Evolutionary conservation across 176 grass and related monocot genomes (phyloP).

Genomic region (Ampelocalamus luodianensis): DNA sequence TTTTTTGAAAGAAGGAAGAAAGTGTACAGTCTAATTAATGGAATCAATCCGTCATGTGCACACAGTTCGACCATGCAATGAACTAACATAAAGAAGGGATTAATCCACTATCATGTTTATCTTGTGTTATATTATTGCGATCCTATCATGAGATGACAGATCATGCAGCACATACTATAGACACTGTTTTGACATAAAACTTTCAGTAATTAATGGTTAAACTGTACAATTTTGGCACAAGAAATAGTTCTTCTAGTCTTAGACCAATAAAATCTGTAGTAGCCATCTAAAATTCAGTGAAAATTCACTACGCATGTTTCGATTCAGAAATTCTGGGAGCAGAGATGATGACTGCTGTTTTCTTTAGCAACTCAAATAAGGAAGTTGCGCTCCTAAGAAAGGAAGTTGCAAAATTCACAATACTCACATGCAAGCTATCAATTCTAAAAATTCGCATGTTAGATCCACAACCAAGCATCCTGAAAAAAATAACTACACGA

Average conservation of each 20-base stretch:
- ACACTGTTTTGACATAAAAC: neutral
- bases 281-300: neutral
- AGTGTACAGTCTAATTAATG: constrained; percentile 23
- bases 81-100: constrained; percentile 30
- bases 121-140: constrained; percentile 14
- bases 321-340: neutral
- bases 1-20: constrained; percentile 27
- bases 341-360: neutral
- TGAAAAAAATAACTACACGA: constrained; percentile 10
- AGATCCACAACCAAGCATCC: constrained; percentile 18
- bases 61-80: constrained; percentile 29
- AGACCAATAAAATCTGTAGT: neutral
- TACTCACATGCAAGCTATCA: neutral
- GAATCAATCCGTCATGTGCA: constrained; percentile 53
- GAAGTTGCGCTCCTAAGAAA: neutral
- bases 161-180: neutral
- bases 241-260: neutral
- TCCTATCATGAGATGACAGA: neutral
- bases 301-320: neutral
- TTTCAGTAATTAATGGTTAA: neutral
- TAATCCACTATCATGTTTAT: constrained; percentile 1
- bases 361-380: neutral
- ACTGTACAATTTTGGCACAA: neutral
- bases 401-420: neutral
- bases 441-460: neutral